Evolutionary conservation across 2,329 filamentous ascomycete genomes (phyloP).

Genomic region (Cladosporium sp.): DNA sequence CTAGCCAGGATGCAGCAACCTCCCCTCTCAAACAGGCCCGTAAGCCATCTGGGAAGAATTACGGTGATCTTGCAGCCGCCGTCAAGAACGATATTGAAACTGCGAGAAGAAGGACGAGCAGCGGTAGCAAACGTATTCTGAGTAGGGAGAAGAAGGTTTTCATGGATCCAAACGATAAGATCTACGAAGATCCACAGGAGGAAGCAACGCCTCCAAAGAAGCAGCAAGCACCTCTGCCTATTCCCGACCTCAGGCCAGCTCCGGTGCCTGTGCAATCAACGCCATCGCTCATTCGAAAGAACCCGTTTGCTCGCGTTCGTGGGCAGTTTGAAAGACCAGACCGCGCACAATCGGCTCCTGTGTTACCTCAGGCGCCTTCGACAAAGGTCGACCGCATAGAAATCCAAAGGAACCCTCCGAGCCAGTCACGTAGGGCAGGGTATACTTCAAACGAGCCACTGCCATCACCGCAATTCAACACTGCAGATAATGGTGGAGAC

Average conservation of each 20-base stretch:
- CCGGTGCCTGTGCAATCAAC: constrained; percentile 27
- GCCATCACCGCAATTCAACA: constrained; percentile 31
- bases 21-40: not conserved
- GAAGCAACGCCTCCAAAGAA: constrained; percentile 17
- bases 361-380: constrained; percentile 28
- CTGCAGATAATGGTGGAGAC: constrained; percentile 13
- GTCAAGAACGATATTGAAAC: constrained; percentile 31
- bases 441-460: constrained; percentile 65
- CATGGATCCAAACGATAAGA: constrained; percentile 66
- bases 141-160: constrained; percentile 66
- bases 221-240: constrained; percentile 16
- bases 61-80: constrained; percentile 31
- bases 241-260: constrained; percentile 25
- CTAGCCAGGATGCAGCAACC: not conserved
- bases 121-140: constrained; percentile 63
- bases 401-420: constrained; percentile 78
- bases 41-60: constrained; percentile 24
- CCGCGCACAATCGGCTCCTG: constrained; percentile 42
- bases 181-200: constrained; percentile 81
- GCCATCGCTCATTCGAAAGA: constrained; percentile 53
- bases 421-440: constrained; percentile 72
- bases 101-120: constrained; percentile 50
- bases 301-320: constrained; percentile 60
- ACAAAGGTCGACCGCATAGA: constrained; percentile 53
- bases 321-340: constrained; percentile 46